Evolutionary conservation across 1,284 basidiomycete species (phyloP), one percentile per base, ranked within the genome.

Genomic region (Ganoderma multipileum): DNA sequence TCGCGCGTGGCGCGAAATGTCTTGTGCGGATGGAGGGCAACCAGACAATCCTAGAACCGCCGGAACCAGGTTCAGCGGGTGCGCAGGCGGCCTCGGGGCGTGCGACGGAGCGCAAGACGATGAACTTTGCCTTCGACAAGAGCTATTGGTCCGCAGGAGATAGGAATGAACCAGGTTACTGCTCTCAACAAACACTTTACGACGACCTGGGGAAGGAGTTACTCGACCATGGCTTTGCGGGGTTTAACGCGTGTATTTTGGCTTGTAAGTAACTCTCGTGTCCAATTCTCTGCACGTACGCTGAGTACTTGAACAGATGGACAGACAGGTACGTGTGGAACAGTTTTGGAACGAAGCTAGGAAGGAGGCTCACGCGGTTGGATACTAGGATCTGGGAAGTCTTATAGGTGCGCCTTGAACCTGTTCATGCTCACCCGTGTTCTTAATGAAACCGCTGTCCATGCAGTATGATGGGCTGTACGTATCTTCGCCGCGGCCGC

Each of bases 161-260:
- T 12, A 87, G 94, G 74, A 92, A 96, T 76, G 96, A 97, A 67
- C 92, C 94, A 0, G 84, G 85, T 16, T 98, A 98, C 77, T 97
- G 95, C 74, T 95, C 93, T 8, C 96, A 98, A 79, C 91, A 96
- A 79, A 98, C 96, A 0, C 84, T 99, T 68, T 99, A 96, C 81
- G 91, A 97, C 74, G 97, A 99, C 84, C 82, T 99, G 42, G 98
- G 98, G 58, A 92, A 94, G 80, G 97, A 99, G 77, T 83, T 99
- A 63, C 85, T 99, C 75, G 94, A 99, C 79, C 97, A 99, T 81
- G 92, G 95, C 57, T 99, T 99, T 83, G 85, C 94, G 61, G 98
- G 97, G 30, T 99, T 98, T 84, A 99, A 99, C 85, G 95, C 96
- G 65, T 97, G 95, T 87, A 97, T 98, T 81, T 86, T 98, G 80